Evolutionary conservation across 2,329 filamentous ascomycete genomes (phyloP).

Genomic region (Bipolaris oryzae): DNA sequence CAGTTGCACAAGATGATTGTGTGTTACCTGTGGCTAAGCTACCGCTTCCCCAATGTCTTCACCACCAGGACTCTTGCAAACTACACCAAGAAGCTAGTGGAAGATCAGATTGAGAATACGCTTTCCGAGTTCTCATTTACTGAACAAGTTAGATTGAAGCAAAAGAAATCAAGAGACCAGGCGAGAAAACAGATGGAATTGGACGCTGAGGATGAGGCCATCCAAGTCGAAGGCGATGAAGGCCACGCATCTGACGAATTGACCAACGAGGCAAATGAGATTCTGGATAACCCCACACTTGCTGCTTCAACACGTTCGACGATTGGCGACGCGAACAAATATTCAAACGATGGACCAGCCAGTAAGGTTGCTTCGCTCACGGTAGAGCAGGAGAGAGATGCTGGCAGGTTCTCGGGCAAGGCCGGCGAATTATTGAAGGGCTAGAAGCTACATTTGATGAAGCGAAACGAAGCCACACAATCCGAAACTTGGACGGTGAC

Average conservation of each 20-base stretch:
- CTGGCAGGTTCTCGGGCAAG: slow-evolving; percentile 1
- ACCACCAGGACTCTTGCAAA: slow-evolving; percentile 75
- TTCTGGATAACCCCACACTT: slow-evolving; percentile 22
- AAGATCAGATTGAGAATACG: slow-evolving; percentile 72
- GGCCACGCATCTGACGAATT: slow-evolving; percentile 12
- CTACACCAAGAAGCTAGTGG: slow-evolving; percentile 77
- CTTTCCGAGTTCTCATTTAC: slow-evolving; percentile 63
- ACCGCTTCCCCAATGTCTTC: slow-evolving; percentile 83
- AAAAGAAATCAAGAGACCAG: slow-evolving; percentile 11
- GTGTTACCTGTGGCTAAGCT: slow-evolving; percentile 91
- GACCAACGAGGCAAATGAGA: slow-evolving; percentile 20
- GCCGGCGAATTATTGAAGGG: slow-evolving; percentile 5
- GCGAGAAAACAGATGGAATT: slow-evolving; percentile 11
- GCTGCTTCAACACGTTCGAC: slow-evolving; percentile 9
- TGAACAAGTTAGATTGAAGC: slow-evolving; percentile 13
- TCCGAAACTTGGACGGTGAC: not conserved
- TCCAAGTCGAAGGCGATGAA: slow-evolving; percentile 2
- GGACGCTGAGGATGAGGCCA: not conserved
- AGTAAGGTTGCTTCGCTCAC: slow-evolving; percentile 4
- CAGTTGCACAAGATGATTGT: slow-evolving; percentile 80
- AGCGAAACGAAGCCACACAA: slow-evolving; percentile 2
- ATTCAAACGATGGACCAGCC: slow-evolving; percentile 21
- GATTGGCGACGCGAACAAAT: slow-evolving; percentile 23
- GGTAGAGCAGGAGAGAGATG: slow-evolving; percentile 2
- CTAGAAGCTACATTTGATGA: not conserved